Evolutionary conservation across 2,329 filamentous ascomycete genomes (phyloP), one percentile per base, ranked within the genome.

Genomic region (Botrytis sinoallii): DNA sequence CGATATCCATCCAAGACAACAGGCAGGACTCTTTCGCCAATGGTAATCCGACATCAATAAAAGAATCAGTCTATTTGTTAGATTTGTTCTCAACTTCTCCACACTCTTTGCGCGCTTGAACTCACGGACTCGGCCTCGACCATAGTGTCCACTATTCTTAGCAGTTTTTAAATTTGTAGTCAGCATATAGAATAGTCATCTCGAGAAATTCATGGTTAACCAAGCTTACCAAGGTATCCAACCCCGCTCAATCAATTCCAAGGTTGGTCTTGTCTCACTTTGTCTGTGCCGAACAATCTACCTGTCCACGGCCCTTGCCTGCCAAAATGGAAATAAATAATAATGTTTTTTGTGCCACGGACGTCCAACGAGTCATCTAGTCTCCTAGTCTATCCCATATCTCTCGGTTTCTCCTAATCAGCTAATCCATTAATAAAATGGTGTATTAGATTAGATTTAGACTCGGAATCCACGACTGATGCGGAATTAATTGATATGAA

Each of bases 81-180:
- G 59, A 38, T 57, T 69, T 60, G 44, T 69, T 69, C 74, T 68
- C 75, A 65, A 38, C 35, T 67, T 72, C 70, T 67, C 70, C 70
- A 72, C 70, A 67, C 38, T 55, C 70, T 67, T 59, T 12, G 32
- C 57, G 59, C 44, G 44, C 69, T 46, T 65, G 59, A 64, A 72
- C 52, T 68, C 52, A 72, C 70, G 40, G 63, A 72, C 61, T 60
- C 29, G 64, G 71, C 71, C 71, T 72, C 71, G 64, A 72, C 52
- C 71, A 76, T 63, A 77, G 73, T 70, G 73, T 55, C 73, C 74
- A 74, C 75, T 70, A 74, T 75, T 69, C 48, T 69, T 74, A 71
- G 46, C 55, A 70, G 70, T 74, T 72, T 55, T 67, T 7, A n/a
- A 12, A 55, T 68, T 68, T 68, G 46, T 55, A 67, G 65, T 67